Evolutionary conservation across 2,329 filamentous ascomycete genomes (phyloP), one percentile per base, ranked within the genome.

Genomic region (Cladosporium sp.): DNA sequence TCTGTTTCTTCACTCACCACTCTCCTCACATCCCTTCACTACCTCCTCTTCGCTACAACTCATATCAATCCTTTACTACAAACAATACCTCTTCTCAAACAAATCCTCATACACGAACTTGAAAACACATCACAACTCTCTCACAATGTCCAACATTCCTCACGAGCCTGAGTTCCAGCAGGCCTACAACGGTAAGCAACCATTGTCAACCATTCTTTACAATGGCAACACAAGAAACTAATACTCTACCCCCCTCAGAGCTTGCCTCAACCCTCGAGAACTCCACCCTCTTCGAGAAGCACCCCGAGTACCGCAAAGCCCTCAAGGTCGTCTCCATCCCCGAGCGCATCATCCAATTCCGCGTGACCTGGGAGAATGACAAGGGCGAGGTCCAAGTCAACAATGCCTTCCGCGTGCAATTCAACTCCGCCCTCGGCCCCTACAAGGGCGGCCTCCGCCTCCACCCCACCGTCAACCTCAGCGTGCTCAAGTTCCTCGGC

Each of bases 401-500:
- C 83, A 85, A 88, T 58, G 93, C 90, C 60, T 96, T 86, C 80
- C 87, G 93, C 64, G 92, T 98, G 42, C 93, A 97, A 75, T 97
- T 95, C 84, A 98, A 97, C 84, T 94, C 88, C 41, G 91, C 92
- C 39, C 84, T 97, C 18, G 93, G 93, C 51, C 93, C 93, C 47
- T 97, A 95, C 85, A 97, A 97, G 82, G 93, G 93, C 59, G 93
- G 93, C 69, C 84, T 97, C 61, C 82, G 93, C 62, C 89, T 98
- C 73, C 93, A 98, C 73, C 93, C 92, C 55, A 84, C 85, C 9
- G 88, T 93, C 72, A 93, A 85, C 69, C 75, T 85, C 48, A 80
- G 76, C 51, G 78, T 82, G 66, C 82, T 98, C 65, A 98, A 98
- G 79, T 97, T 97, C 77, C 81, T 98, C 67, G 93, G 92, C 59